Percentiles rank a stretch among this genome's conserved stretches.
phyloP scores from a whole-genome alignment of 176 grass and related monocot genomes.

The Tuctoria greenei region DNA sequence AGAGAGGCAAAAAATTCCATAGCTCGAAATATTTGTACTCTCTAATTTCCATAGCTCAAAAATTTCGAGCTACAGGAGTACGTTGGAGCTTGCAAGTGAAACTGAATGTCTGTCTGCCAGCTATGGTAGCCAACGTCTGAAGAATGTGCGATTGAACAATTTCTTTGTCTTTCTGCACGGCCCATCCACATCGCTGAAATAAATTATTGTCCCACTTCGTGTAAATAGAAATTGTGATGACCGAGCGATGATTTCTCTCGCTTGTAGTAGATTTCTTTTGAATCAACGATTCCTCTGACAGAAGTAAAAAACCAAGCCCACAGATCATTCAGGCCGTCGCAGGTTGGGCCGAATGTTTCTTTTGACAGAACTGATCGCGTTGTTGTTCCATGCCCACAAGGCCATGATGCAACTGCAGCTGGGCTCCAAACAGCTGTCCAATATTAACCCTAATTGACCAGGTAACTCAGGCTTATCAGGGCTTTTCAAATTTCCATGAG shows the following conservation, averaged over 20 bases:
- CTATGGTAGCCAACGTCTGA: neutral
- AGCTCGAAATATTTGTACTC: neutral
- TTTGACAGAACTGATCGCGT: no score
- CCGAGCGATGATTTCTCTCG: neutral
- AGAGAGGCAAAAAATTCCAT: neutral
- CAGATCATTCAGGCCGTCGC: neutral
- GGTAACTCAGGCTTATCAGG: neutral
- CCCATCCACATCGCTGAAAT: neutral
- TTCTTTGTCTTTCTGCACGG: neutral
- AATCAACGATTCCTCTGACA: neutral
- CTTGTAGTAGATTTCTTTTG: no score
- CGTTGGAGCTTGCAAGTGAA: neutral
- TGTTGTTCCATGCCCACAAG: neutral
- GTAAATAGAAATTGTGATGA: neutral
- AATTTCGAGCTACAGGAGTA: no score
- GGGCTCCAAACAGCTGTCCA: neutral
- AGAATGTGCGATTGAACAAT: neutral
- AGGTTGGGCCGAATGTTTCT: neutral
- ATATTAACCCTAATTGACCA: neutral
- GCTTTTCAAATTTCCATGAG: neutral
- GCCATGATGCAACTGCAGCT: neutral
- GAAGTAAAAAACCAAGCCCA: neutral
- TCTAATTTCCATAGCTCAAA: neutral
- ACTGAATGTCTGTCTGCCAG: neutral
- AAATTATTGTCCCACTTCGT: neutral